Evolutionary conservation across 495 filamentous ascomycete genomes (phyloP), one percentile per base, ranked within the genome.

Genomic region (Talaromyces borbonicus): DNA sequence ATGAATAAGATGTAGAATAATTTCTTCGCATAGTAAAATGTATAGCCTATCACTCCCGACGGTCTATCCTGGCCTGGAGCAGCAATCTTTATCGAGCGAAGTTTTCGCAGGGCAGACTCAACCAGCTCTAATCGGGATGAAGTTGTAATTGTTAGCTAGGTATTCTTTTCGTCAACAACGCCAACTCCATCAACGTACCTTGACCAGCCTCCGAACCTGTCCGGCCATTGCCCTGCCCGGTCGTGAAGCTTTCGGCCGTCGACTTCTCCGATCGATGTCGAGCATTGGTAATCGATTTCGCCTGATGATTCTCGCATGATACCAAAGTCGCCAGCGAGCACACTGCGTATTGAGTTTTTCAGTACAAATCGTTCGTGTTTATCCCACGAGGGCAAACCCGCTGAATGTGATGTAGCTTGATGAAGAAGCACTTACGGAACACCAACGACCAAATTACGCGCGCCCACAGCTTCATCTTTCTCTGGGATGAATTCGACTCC

Each of bases 1-100:
- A 75, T 59, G 43, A 77, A 75, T 24, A 77, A 52, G 22, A 75
- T 50, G 18, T 66, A 61, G 49, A 75, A 72, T 5, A 56, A 59
- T 56, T 69, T 56, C 49, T 69, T 65, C 44, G 65, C 65, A 48
- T 75, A 77, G 51, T 77, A 56, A 37, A 65, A 48, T n/a, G 57
- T 58, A 46, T 72, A 62, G 12, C 71, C 68, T 2, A 72, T 14
- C 7, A 75, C 30, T n/a, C 73, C 68, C 12, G 60, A 65, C 5
- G 64, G 60, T 51, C 67, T 69, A 1, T 73, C 65, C 14, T 52
- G 29, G 6, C 55, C 32, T 8, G 48, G 36, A 24, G 54, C 33
- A 5, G 61, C 40, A 15, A 64, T 54, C 23, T 68, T 63, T 7
- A 57, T 30, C 16, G 53, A 52, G 27, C 58, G 64, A 15, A 72